Evolutionary conservation across 345 rosid genomes (phyloP), one percentile per base, ranked within the genome.

Genomic region (Reutealis trisperma): DNA sequence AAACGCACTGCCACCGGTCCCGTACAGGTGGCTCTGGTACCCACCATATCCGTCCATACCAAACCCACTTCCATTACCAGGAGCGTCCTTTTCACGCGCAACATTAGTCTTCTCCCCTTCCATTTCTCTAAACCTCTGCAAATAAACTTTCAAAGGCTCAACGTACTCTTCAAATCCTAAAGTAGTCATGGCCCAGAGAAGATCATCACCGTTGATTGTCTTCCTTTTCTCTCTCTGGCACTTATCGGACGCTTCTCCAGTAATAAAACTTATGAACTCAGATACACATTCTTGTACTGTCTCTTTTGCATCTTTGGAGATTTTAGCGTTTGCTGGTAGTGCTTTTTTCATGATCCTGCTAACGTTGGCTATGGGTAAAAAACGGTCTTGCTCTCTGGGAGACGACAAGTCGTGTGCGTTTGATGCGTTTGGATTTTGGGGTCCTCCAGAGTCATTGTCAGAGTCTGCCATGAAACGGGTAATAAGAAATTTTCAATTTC

Each of bases 331-430:
- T 2, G 81, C 77, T 0, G 81, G 81, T 0, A 78, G 72, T 4
- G 81, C 77, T n/a, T 72, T 72, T 18, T 78, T 78, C 81, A 78
- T 78, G 47, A 78, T 78, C 47, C 81, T 64, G 60, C 81, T 78
- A 0, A 78, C 81, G 72, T 78, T 78, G n/a, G 81, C 81, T 18
- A 78, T 72, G 0, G 81, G 81, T 2, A 78, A 47, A 67, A 78
- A 72, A 0, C 77, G 63, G 77, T 78, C 81, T 27, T 64, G 76
- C 32, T 78, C 81, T 22, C 63, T 72, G 1, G 77, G 72, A 8
- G 77, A 72, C 41, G 24, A 37, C 22, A 49, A 0, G 45, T 70
- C 74, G 74, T 27, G 27, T 25, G 52, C 16, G 67, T 19, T 63
- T 1, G 45, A 27, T 25, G 52, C 16, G 67, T 37, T 2, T 24